These are phyloP conservation scores for Zymoseptoria ardabiliae DNA, from an alignment of 2,329 filamentous ascomycete genomes.

Conservation along the genomic window DNA sequence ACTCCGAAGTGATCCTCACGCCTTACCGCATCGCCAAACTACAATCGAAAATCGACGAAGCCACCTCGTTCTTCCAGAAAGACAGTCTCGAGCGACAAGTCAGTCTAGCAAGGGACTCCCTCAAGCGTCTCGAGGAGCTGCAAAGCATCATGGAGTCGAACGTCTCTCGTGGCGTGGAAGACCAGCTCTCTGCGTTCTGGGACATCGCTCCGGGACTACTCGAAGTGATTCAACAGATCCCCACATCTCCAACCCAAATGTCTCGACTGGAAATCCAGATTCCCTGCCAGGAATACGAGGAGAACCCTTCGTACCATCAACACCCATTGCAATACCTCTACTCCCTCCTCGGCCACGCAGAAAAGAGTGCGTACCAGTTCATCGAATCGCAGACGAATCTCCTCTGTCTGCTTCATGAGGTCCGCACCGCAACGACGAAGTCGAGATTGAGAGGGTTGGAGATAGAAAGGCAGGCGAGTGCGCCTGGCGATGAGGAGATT, in stretches of 20 bases:
- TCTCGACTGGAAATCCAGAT: slow-evolving; percentile 65
- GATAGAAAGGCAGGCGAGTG: slow-evolving; percentile 46
- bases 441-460: slow-evolving; percentile 62
- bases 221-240: slow-evolving; percentile 72
- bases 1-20: slow-evolving; percentile 72
- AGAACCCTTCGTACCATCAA: slow-evolving; percentile 73
- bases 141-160: slow-evolving; percentile 73
- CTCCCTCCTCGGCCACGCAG: slow-evolving; percentile 73
- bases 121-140: slow-evolving; percentile 69
- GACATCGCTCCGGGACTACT: slow-evolving; percentile 84
- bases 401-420: slow-evolving; percentile 82
- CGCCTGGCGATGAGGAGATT: slow-evolving; percentile 30
- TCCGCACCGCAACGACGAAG: slow-evolving; percentile 68
- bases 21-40: slow-evolving; percentile 71
- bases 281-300: slow-evolving; percentile 68
- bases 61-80: slow-evolving; percentile 71
- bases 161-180: slow-evolving; percentile 78
- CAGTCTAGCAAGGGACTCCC: slow-evolving; percentile 62
- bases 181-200: slow-evolving; percentile 93
- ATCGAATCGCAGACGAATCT: slow-evolving; percentile 92
- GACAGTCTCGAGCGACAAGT: slow-evolving; percentile 65
- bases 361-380: slow-evolving; percentile 92
- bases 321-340: slow-evolving; percentile 89
- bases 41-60: slow-evolving; percentile 69
- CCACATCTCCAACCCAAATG: slow-evolving; percentile 42